Conservation (phyloP, 2,329 filamentous ascomycete genomes). For the Canariomyces notabilis region DNA sequence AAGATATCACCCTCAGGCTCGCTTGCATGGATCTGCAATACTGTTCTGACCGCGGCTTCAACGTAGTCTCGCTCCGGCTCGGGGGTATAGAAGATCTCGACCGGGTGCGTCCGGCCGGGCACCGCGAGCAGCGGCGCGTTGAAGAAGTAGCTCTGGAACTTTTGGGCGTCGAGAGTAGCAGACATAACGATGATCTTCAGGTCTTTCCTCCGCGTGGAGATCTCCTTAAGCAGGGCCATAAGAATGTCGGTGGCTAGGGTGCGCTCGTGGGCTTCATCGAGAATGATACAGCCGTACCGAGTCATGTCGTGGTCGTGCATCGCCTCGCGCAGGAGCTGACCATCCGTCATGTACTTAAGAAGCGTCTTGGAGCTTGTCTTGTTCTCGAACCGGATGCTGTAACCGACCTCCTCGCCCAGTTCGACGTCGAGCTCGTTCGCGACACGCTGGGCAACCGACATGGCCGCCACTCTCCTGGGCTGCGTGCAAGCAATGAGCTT, state of each 20-base stretch:
- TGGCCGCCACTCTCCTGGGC: constrained; percentile 93
- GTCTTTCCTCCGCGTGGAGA: constrained; percentile 74
- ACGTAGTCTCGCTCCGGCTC: constrained; percentile 96
- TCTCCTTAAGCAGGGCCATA: constrained; percentile 92
- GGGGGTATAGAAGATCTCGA: constrained; percentile 97
- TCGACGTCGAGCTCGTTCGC: constrained; percentile 93
- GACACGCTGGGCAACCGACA: constrained; percentile 97
- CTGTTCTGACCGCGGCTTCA: constrained; percentile 88
- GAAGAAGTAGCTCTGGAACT: constrained; percentile 97
- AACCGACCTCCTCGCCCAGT: constrained; percentile 91
- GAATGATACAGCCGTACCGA: constrained; percentile 94
- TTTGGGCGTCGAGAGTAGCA: constrained; percentile 92
- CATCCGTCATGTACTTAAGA: constrained; percentile 99
- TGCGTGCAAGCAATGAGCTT: constrained; percentile 98
- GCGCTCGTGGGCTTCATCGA: constrained; percentile 97
- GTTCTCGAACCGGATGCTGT: constrained; percentile 98
- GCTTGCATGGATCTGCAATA: constrained; percentile 91
- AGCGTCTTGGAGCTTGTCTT: constrained; percentile 82
- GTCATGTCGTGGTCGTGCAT: constrained; percentile 92
- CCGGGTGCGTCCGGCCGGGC: constrained; percentile 88
- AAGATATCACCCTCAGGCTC: constrained; percentile 91
- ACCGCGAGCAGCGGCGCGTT: constrained; percentile 90
- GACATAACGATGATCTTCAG: constrained; percentile 99
- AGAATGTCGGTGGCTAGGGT: constrained; percentile 96
- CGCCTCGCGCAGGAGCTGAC: constrained; percentile 93